Percentiles rank a stretch among this genome's conserved stretches.
Conservation (phyloP, 805 yeast genomes). For the Maudiozyma pseudohumilis region DNA sequence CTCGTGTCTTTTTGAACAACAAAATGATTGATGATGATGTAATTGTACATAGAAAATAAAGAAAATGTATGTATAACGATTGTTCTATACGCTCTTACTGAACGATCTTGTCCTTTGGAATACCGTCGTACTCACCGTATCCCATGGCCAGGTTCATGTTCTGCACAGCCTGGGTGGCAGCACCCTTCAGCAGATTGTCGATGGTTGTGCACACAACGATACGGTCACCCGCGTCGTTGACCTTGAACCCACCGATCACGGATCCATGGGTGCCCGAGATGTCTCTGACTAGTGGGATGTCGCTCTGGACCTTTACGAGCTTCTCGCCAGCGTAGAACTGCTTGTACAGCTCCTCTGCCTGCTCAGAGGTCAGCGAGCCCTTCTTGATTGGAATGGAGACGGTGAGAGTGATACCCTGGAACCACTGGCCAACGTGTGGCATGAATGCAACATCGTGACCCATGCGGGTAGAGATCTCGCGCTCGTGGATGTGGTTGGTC, state of each 20-base stretch:
- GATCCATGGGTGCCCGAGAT: slow-evolving; percentile 92
- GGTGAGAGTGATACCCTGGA: slow-evolving; percentile 94
- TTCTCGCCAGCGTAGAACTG: slow-evolving; percentile 83
- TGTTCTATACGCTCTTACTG: background rate
- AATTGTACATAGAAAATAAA: too few relatives aligned
- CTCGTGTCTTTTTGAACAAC: too few relatives aligned
- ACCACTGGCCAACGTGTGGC: slow-evolving; percentile 99
- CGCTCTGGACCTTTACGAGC: slow-evolving; percentile 76
- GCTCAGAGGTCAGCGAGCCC: slow-evolving; percentile 62
- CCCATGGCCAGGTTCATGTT: slow-evolving; percentile 85
- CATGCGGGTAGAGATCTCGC: slow-evolving; percentile 75
- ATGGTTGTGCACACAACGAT: slow-evolving; percentile 92
- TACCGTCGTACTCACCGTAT: slow-evolving; percentile 91
- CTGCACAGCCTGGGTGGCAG: slow-evolving; percentile 96
- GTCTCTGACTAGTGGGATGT: slow-evolving; percentile 86
- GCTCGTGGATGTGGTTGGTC: slow-evolving; percentile 95
- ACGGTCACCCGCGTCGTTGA: slow-evolving; percentile 77
- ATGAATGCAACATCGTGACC: slow-evolving; percentile 77
- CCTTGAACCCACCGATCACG: slow-evolving; percentile 91
- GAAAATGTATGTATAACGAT: background rate
- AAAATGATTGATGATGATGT: too few relatives aligned
- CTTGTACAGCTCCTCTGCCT: slow-evolving; percentile 64
- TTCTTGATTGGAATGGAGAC: slow-evolving; percentile 77
- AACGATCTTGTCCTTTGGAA: slow-evolving; percentile 59
- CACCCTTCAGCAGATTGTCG: slow-evolving; percentile 94